Evolutionary conservation across 495 filamentous ascomycete species (phyloP), one percentile per base, ranked within the genome.

Genomic region (Chaetomium cochliodes): DNA sequence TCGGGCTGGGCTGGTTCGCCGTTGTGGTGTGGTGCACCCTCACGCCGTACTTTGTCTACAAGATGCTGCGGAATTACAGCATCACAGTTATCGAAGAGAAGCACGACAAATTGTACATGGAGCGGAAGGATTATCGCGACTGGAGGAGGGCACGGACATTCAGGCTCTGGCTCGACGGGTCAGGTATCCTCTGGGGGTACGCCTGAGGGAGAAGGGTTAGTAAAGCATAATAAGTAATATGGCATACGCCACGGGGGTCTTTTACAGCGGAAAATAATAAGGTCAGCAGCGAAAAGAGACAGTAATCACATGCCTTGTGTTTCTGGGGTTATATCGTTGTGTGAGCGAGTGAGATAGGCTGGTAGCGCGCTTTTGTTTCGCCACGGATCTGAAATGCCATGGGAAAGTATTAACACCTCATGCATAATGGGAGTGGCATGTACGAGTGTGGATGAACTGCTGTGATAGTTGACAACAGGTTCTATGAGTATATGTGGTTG

Each of bases 81-180:
- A 75, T 88, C 26, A 85, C 86, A 9, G 60, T 88, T 66, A 86
- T 81, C 60, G 86, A 90, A 76, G 79, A 75, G 42, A 89, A 88
- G 74, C 88, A 89, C 68, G 84, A 56, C n/a, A 8, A 2, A 4
- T 0, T 56, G 18, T 56, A 56, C 33, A 39, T 56, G 53, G 2
- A 5, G 7, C 30, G 28, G 28, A 82, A 85, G 71, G 88, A 88
- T 57, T 90, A 88, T 64, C 78, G 86, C 69, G 72, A 79, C 67
- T 89, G 87, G 88, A 90, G 87, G 77, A 76, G 56, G 23, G 5
- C 20, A 2, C 15, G 18, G 7, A 18, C 56, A 1, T 28, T 58
- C 56, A 25, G 56, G 7, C 11, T 58, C 13, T 60, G 58, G 58
- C 23, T 60, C 7, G 58, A 60, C n/a, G 16, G 39, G n/a, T 1